Conservation (phyloP, 208 protist species). For the Leishmania tropica region DNA sequence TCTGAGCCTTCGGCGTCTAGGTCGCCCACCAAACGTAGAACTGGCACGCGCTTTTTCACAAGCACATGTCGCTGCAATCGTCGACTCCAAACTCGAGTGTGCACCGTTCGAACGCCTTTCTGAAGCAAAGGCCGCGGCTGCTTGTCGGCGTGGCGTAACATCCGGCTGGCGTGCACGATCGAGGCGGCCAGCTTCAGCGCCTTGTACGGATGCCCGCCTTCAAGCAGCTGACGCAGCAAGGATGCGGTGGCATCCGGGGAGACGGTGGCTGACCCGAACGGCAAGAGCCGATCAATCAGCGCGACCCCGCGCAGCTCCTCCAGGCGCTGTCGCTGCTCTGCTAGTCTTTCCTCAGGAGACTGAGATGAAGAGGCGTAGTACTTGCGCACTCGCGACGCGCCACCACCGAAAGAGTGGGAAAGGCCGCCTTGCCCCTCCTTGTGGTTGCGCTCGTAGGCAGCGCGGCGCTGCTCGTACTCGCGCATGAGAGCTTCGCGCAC, state of each 20-base stretch:
- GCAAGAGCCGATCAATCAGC: slow-evolving; percentile 56
- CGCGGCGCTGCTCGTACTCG: slow-evolving; percentile 42
- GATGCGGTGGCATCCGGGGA: slow-evolving; percentile 36
- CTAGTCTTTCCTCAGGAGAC: neutral
- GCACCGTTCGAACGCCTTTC: slow-evolving; percentile 36
- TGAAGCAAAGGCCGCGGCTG: slow-evolving; percentile 46
- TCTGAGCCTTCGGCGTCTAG: slow-evolving; percentile 11
- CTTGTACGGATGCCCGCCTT: slow-evolving; percentile 47
- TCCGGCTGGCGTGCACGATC: slow-evolving; percentile 45
- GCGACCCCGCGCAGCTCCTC: slow-evolving; percentile 20
- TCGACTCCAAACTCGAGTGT: slow-evolving; percentile 47
- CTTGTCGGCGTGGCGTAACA: slow-evolving; percentile 54
- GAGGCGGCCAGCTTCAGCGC: slow-evolving; percentile 48
- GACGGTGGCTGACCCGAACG: slow-evolving; percentile 43
- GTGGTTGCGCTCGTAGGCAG: slow-evolving; percentile 14
- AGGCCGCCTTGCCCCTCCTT: slow-evolving; percentile 1
- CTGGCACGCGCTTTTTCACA: slow-evolving; percentile 46
- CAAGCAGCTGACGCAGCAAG: slow-evolving; percentile 48
- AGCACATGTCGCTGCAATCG: slow-evolving; percentile 36
- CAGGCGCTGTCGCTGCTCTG: slow-evolving; percentile 6
- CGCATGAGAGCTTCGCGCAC: slow-evolving; percentile 33
- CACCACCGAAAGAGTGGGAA: neutral
- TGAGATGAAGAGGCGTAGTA: slow-evolving; percentile 12
- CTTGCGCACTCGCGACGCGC: slow-evolving; percentile 17
- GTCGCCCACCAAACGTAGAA: slow-evolving; percentile 36